Conservation (phyloP, 148 eudicot genomes). For the Linanthus parryae region DNA sequence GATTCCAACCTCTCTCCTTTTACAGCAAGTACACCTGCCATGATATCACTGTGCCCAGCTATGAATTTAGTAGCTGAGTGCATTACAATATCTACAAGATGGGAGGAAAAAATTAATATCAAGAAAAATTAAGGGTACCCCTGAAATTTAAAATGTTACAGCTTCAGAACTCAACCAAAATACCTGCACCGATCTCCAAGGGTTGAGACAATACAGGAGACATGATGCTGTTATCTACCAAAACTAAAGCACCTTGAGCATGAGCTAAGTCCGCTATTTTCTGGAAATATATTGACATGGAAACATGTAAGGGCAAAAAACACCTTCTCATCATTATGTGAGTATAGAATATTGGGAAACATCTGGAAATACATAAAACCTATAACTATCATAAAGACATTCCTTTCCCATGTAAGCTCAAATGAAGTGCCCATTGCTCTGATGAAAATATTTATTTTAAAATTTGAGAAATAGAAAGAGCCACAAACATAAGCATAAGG, state of each 20-base stretch:
- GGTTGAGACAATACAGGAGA: constrained; percentile 93
- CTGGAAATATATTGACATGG: no score
- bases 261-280: constrained; percentile 93
- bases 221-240: constrained; percentile 99
- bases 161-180: background rate
- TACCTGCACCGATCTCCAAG: constrained; percentile 97
- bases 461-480: no score
- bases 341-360: background rate
- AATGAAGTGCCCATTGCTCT: no score
- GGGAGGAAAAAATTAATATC: constrained; percentile 9
- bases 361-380: background rate
- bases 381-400: no score
- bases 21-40: constrained; percentile 94
- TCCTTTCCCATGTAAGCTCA: no score
- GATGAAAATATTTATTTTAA: no score
- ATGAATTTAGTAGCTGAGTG: constrained; percentile 97
- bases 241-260: constrained; percentile 78
- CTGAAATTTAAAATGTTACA: background rate
- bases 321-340: background rate
- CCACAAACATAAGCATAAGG: no score
- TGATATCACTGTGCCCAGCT: constrained; percentile 95
- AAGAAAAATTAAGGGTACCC: background rate
- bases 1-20: constrained; percentile 87
- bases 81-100: constrained; percentile 91
- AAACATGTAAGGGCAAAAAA: background rate